phyloP scores from a whole-genome alignment of 495 filamentous ascomycete genomes.

The Trichoderma gamsii region DNA sequence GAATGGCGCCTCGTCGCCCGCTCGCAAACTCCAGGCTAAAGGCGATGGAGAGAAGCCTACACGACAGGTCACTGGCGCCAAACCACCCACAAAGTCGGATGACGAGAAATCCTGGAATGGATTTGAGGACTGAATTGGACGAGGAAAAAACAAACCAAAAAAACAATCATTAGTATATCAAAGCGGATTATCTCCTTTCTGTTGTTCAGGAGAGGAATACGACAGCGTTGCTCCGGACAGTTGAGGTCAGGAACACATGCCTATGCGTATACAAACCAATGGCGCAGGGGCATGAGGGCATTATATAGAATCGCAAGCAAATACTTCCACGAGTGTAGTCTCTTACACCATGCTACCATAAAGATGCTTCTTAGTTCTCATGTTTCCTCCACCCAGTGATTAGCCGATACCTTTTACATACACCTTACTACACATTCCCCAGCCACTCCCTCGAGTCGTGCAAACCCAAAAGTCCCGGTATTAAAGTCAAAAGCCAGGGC shows the following conservation, averaged over 20 bases:
- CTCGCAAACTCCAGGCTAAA: slow-evolving; percentile 19
- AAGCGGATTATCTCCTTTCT: not conserved
- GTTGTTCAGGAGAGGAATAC: not conserved
- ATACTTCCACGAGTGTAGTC: not conserved
- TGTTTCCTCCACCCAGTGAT: not conserved
- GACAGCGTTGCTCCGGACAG: not conserved
- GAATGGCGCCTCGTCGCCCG: not conserved
- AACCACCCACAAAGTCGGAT: not conserved
- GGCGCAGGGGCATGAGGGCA: not conserved
- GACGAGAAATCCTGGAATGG: slow-evolving; percentile 17
- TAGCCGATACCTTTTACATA: not conserved
- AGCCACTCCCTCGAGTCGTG: not conserved
- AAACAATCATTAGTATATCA: not conserved
- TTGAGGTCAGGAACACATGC: not conserved
- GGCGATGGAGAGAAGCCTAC: slow-evolving; percentile 18
- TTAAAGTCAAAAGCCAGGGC: not conserved
- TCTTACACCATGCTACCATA: not conserved
- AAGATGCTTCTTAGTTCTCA: not conserved
- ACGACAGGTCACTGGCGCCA: not conserved
- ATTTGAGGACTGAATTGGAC: not conserved
- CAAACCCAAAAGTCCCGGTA: not conserved
- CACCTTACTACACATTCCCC: not conserved
- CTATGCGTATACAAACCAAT: not conserved
- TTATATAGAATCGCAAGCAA: not conserved
- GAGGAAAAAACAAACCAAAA: not conserved